Evolutionary conservation across 305 asterid species (phyloP), one percentile per base, ranked within the genome.

Genomic region (Euphrasia arctica): DNA sequence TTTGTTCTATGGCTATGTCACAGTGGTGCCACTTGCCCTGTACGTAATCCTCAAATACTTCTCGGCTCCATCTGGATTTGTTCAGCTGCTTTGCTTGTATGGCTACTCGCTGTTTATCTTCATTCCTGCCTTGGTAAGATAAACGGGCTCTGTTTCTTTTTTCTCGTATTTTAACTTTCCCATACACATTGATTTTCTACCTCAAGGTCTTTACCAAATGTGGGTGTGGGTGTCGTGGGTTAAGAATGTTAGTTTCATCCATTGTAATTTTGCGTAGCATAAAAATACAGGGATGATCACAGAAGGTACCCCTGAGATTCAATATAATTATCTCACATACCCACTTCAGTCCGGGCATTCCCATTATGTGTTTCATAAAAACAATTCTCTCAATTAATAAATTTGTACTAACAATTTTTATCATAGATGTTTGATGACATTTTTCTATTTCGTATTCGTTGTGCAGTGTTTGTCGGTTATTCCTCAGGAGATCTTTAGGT

Each of bases 101-200:
- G 97, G 98, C 77, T 92, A 92, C 77, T 92, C 98, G 58, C 84
- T 92, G 64, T 92, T 87, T 68, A 67, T 90, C 74, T 92, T 92
- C 90, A 90, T 92, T 76, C 98, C 98, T 45, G 95, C 98, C 41
- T 55, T 92, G 97, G 98, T 92, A 84, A 87, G 93, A 70, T 70
- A 47, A 64, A 64, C 6, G 7, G 42, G 42, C 7, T 36, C 39
- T 5, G 57, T 15, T 22, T 54, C 51, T 58, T 52, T 57, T 58
- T 47, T 51, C 58, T 45, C 64, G 1, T 47, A 54, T 36, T 47
- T 69, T 43, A 18, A 29, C 60, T 27, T 52, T 32, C 54, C 45
- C 9, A 41, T 7, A 4, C 54, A 7, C 3, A 3, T 49, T 64
- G 60, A 32, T 64, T 39, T 58, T 13, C 67, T 54, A 55, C 14